phyloP scores from a whole-genome alignment of 2,329 filamentous ascomycete genomes.

The Colletotrichum tofieldiae region DNA sequence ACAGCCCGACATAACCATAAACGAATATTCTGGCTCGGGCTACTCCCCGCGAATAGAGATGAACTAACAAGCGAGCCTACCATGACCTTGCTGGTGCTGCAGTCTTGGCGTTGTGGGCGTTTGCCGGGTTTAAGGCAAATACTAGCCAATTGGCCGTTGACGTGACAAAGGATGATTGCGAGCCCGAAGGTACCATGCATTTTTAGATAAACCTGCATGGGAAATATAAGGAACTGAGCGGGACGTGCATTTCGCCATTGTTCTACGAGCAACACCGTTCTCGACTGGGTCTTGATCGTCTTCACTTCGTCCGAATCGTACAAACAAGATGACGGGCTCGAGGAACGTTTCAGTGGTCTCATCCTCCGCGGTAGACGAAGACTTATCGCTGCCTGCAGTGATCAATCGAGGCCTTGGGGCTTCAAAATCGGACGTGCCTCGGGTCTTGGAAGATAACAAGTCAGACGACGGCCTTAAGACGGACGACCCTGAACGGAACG shows the following conservation, averaged over 20 bases:
- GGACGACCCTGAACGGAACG: slow-evolving; percentile 17
- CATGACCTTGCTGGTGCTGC: neutral
- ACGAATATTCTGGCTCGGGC: neutral
- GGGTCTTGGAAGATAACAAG: neutral
- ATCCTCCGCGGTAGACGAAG: neutral
- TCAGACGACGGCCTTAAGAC: slow-evolving; percentile 16
- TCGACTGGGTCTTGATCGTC: neutral
- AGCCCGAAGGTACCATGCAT: neutral
- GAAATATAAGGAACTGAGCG: neutral
- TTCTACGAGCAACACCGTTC: neutral
- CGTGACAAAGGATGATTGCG: slow-evolving; percentile 22
- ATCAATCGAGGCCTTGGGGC: neutral
- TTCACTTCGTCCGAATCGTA: neutral
- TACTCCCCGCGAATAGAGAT: neutral
- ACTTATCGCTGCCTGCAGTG: fast-evolving
- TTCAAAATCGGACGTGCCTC: neutral
- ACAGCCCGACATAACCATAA: slow-evolving; percentile 10
- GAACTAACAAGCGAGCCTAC: neutral
- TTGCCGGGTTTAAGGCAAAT: neutral
- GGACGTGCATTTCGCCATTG: neutral
- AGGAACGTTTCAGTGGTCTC: neutral
- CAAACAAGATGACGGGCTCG: neutral
- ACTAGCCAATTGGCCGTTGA: neutral
- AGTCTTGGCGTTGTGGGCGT: slow-evolving; percentile 12
- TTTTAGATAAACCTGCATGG: slow-evolving; percentile 5